These are phyloP conservation scores for Euphrasia arctica DNA, from an alignment of 305 asterid species.

Conservation along the genomic window DNA sequence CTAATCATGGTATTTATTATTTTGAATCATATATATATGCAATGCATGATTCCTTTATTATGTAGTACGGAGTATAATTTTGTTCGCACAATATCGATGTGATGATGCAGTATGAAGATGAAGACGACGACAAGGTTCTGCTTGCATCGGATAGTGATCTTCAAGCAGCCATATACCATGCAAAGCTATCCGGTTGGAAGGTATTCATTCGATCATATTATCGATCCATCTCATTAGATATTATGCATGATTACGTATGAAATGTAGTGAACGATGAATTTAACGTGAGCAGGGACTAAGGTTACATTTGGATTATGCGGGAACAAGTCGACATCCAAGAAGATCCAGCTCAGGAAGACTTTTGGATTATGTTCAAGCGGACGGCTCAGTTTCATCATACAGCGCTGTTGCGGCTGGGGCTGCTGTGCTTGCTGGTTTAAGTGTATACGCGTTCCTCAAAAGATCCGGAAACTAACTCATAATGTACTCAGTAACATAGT, in stretches of 20 bases:
- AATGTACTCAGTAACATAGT: background rate
- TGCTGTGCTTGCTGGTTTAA: slow-evolving; percentile 68
- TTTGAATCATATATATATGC: too few species aligned
- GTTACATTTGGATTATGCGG: slow-evolving; percentile 68
- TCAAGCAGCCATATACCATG: slow-evolving; percentile 89
- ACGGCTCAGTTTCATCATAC: slow-evolving; percentile 69
- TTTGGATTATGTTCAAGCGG: slow-evolving; percentile 50
- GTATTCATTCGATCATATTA: slow-evolving; percentile 29
- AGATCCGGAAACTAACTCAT: slow-evolving; percentile 41
- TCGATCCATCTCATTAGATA: too few species aligned
- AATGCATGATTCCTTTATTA: too few species aligned
- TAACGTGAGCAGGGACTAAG: slow-evolving; percentile 58
- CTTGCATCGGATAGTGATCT: slow-evolving; percentile 94
- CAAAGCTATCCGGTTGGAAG: slow-evolving; percentile 93
- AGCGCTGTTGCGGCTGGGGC: slow-evolving; percentile 81
- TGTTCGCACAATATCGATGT: too few species aligned
- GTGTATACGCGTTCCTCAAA: slow-evolving; percentile 62
- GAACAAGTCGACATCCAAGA: slow-evolving; percentile 36
- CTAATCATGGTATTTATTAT: slow-evolving; percentile 65
- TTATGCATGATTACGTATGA: background rate
- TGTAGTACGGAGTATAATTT: too few species aligned
- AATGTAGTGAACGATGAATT: background rate
- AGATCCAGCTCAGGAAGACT: slow-evolving; percentile 37
- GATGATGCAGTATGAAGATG: slow-evolving; percentile 80
- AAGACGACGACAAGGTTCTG: slow-evolving; percentile 81